Base-by-base conservation (phyloP, 2,329 filamentous ascomycete species). In the Drechmeria coniospora region DNA sequence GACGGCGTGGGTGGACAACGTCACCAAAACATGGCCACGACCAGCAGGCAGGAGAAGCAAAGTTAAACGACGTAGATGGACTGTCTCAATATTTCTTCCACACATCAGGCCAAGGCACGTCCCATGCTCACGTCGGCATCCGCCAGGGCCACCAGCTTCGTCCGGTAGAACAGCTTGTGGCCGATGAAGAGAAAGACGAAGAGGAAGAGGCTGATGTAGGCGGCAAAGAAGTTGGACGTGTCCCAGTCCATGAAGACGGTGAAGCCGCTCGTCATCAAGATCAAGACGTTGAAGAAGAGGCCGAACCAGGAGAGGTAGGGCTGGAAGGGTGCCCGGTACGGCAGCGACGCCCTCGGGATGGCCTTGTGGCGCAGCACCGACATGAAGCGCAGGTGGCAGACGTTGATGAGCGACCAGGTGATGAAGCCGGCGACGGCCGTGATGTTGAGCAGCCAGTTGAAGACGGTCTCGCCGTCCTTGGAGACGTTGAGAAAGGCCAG, bases 371-470 rank as follows among this genome's bases (percentile, higher is more conserved):
- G 45, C 28, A 79, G 57, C 7, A 63, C 68, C n/a, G 61, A 57
- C 60, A 72, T 69, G 51, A 80, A 79, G 8, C 63, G 63, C 30
- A 80, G 53, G 47, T 79, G 73, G 44, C 69, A 76, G 26, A 62
- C 41, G 44, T 59, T 66, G 49, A 79, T 79, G 44, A 69, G 69
- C 6, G 67, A 61, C 77, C 78, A 83, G 21, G 65, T 70, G 38
- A 80, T 77, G 47, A 81, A 73, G 5, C 74, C 75, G 4, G 72
- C 73, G 6, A 77, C 71, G 28, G 72, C 68, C 10, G 65, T 73
- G 38, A 82, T 72, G 53, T 79, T 79, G 40, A 81, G 61, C 24
- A 82, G 59, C 77, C 77, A 83, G 57, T 67, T 61, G 53, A 82
- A 82, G 13, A 79, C 77, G 5, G 61, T 52, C 4, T 58, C 60